Evolutionary conservation across 805 yeast species (phyloP).

Genomic region (Martiniozyma abietophila): DNA sequence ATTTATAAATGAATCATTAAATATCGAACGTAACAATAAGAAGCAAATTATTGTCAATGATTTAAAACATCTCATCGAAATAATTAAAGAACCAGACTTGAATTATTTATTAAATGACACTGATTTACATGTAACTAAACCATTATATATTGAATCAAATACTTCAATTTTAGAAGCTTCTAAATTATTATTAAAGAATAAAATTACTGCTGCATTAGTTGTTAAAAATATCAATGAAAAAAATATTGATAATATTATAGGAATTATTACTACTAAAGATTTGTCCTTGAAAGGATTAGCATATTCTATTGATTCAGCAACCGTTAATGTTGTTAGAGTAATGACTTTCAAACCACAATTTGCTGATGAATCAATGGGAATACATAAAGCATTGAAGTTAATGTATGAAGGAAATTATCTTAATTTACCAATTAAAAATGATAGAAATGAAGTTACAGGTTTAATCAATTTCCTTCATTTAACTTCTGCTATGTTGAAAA

Average conservation of each 20-base stretch:
- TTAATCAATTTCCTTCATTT: constrained; percentile 35
- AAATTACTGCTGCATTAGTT: constrained; percentile 34
- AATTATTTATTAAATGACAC: constrained; percentile 21
- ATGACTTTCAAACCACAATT: constrained; percentile 39
- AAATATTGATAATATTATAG: constrained; percentile 28
- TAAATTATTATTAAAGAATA: constrained; percentile 28
- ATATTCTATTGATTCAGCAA: constrained; percentile 26
- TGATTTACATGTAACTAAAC: constrained; percentile 21
- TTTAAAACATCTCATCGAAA: constrained; percentile 27
- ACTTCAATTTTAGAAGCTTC: constrained; percentile 32
- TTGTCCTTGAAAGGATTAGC: constrained; percentile 34
- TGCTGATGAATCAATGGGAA: constrained; percentile 30
- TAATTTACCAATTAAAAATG: constrained; percentile 33
- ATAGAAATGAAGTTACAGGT: constrained; percentile 27
- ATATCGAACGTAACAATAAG: constrained; percentile 5
- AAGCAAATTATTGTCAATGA: constrained; percentile 26
- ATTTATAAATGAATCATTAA: neutral
- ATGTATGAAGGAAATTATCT: constrained; percentile 40
- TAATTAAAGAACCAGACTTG: constrained; percentile 35
- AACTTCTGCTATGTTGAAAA: constrained; percentile 32
- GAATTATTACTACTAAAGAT: constrained; percentile 39
- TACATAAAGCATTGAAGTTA: constrained; percentile 35
- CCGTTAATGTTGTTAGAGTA: constrained; percentile 32
- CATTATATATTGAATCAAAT: constrained; percentile 29
- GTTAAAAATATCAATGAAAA: constrained; percentile 18